These are phyloP conservation scores for Candida khao-thaluensis DNA, from an alignment of 805 yeast species.

Conservation along the genomic window DNA sequence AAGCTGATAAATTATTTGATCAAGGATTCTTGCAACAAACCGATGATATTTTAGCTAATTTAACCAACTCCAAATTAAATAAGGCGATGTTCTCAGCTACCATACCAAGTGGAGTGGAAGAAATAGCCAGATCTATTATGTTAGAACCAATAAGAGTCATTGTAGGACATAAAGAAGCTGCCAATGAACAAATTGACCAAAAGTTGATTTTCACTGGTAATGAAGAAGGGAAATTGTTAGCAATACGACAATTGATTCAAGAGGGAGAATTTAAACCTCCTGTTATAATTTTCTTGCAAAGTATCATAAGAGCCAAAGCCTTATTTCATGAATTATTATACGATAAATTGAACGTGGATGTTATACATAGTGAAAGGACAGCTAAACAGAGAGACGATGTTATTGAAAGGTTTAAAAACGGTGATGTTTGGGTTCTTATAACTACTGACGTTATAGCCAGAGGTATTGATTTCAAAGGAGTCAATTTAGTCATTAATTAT, in stretches of 20 bases:
- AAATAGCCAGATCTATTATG: slow-evolving; percentile 83
- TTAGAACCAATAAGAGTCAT: slow-evolving; percentile 79
- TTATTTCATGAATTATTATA: slow-evolving; percentile 88
- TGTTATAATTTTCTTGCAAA: slow-evolving; percentile 85
- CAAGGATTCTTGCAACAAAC: slow-evolving; percentile 86
- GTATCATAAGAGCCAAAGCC: slow-evolving; percentile 92
- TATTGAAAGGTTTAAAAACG: slow-evolving; percentile 79
- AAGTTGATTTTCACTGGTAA: slow-evolving; percentile 81
- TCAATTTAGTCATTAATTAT: slow-evolving; percentile 89
- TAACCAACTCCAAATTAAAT: slow-evolving; percentile 48
- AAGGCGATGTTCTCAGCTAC: slow-evolving; percentile 94
- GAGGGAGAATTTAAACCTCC: slow-evolving; percentile 90
- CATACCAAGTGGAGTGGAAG: slow-evolving; percentile 89
- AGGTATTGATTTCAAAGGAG: slow-evolving; percentile 97
- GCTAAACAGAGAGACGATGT: slow-evolving; percentile 82
- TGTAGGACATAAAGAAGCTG: slow-evolving; percentile 93
- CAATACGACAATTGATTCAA: slow-evolving; percentile 83
- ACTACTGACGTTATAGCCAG: slow-evolving; percentile 95
- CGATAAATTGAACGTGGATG: slow-evolving; percentile 91
- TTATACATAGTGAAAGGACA: slow-evolving; percentile 92
- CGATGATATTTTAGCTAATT: slow-evolving; percentile 70
- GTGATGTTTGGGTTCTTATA: slow-evolving; percentile 93
- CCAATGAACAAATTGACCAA: slow-evolving; percentile 80
- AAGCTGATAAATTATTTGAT: slow-evolving; percentile 92
- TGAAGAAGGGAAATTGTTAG: slow-evolving; percentile 93